phyloP scores from a whole-genome alignment of 139 green algal species.

The Coccomyxa sp. region DNA sequence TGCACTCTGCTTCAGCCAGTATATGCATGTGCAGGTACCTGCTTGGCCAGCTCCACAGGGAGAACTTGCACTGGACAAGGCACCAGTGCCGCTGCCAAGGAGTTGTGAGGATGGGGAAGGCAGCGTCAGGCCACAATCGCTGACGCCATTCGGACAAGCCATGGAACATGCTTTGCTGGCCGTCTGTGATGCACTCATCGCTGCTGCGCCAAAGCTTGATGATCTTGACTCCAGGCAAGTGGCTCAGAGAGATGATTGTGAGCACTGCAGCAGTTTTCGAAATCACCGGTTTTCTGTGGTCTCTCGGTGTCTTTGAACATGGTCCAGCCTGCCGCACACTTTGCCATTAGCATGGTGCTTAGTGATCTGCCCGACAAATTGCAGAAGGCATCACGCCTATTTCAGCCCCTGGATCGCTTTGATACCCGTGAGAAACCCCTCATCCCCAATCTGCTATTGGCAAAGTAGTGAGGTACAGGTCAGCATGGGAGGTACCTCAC shows the following conservation, averaged over 20 bases:
- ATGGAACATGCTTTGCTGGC: conserved; percentile 12
- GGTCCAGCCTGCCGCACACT: no score
- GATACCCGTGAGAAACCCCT: no score
- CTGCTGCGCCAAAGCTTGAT: conserved; percentile 41
- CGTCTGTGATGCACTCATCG: conserved; percentile 31
- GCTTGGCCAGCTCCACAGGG: conserved; percentile 14
- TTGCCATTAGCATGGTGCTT: no score
- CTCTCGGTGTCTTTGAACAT: no score
- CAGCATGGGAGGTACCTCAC: no score
- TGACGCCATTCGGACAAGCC: not conserved
- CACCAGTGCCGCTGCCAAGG: conserved; percentile 11
- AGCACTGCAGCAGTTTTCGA: not conserved
- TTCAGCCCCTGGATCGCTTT: no score
- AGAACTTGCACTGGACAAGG: conserved; percentile 10
- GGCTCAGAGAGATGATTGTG: not conserved
- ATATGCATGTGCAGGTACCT: conserved; percentile 15
- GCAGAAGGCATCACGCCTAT: no score
- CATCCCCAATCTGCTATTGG: no score
- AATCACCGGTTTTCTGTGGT: no score
- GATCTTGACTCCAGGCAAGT: conserved; percentile 48
- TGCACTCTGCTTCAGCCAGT: no score
- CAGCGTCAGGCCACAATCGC: conserved; percentile 3
- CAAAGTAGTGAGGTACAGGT: no score
- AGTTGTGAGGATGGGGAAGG: not conserved
- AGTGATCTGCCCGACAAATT: no score